Conservation (phyloP, 108 stramenopile genomes). For the Cyclotella sp. region DNA sequence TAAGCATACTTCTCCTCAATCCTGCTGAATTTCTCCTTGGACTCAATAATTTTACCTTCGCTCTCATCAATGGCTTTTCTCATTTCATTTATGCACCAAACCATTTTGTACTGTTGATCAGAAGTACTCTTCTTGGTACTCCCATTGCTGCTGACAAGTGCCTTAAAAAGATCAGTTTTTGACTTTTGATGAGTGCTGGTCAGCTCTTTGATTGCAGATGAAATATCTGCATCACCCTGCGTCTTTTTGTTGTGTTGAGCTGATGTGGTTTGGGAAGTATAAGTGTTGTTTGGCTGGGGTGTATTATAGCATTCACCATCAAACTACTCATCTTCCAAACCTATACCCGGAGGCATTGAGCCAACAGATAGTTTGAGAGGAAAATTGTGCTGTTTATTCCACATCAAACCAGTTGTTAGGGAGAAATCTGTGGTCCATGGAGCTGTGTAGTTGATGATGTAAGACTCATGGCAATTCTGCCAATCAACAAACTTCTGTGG, state of each 20-base stretch:
- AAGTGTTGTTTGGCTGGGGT: background rate
- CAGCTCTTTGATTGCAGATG: background rate
- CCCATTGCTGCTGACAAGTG: background rate
- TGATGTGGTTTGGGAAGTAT: background rate
- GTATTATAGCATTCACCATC: background rate
- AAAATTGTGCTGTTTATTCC: background rate
- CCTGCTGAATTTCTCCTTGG: background rate
- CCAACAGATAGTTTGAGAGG: background rate
- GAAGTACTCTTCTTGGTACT: background rate
- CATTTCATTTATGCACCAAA: background rate
- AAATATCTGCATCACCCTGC: background rate
- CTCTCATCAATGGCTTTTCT: background rate
- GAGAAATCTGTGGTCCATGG: background rate
- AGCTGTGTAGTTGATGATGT: constrained; percentile 6
- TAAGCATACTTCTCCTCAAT: background rate
- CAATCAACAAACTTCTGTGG: constrained; percentile 7
- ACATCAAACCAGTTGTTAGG: constrained; percentile 1
- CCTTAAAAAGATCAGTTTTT: background rate
- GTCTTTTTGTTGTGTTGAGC: background rate
- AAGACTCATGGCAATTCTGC: constrained; percentile 6
- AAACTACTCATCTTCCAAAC: background rate
- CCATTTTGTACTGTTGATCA: background rate
- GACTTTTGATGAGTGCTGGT: background rate
- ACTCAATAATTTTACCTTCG: background rate
- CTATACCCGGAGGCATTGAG: background rate